Conservation (phyloP, 441 rosid genomes). For the Monsonia emarginata region DNA sequence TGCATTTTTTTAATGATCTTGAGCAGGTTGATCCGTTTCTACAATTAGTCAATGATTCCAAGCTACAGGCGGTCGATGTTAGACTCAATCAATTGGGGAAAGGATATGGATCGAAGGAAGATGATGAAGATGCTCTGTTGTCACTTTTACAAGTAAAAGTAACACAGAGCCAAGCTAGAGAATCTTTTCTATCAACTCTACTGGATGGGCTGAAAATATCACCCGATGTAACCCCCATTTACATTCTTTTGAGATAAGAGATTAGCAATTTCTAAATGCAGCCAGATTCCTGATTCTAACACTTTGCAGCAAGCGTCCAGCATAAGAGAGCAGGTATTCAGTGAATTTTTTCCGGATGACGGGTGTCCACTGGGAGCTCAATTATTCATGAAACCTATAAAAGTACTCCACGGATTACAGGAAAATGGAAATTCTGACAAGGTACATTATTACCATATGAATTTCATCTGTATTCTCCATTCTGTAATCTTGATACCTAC, state of each 20-base stretch:
- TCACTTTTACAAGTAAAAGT: constrained; percentile 47
- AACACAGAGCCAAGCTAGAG: constrained; percentile 47
- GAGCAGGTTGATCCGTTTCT: constrained; percentile 73
- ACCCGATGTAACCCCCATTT: constrained; percentile 38
- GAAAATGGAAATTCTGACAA: constrained; percentile 25
- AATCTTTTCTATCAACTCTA: constrained; percentile 46
- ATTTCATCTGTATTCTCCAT: neutral
- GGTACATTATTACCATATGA: constrained; percentile 22
- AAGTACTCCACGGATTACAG: constrained; percentile 27
- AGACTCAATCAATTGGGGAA: constrained; percentile 22
- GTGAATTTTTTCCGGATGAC: constrained; percentile 57
- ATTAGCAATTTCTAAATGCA: constrained; percentile 10
- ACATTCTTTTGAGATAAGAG: constrained; percentile 7
- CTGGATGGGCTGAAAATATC: constrained; percentile 47
- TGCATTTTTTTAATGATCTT: no score
- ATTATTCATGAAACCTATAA: constrained; percentile 40
- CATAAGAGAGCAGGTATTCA: constrained; percentile 45
- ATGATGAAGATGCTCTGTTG: constrained; percentile 45
- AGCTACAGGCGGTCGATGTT: constrained; percentile 45
- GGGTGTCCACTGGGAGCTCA: constrained; percentile 62
- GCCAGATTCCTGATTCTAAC: constrained; percentile 19
- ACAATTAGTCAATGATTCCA: constrained; percentile 51
- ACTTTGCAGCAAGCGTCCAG: constrained; percentile 38
- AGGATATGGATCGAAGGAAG: constrained; percentile 67
- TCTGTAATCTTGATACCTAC: constrained; percentile 7